A percentile compares a stretch with the other conserved stretches of the same genome.
phyloP scores from a whole-genome alignment of 2,329 filamentous ascomycete species.

The Monosporascus sp. region DNA sequence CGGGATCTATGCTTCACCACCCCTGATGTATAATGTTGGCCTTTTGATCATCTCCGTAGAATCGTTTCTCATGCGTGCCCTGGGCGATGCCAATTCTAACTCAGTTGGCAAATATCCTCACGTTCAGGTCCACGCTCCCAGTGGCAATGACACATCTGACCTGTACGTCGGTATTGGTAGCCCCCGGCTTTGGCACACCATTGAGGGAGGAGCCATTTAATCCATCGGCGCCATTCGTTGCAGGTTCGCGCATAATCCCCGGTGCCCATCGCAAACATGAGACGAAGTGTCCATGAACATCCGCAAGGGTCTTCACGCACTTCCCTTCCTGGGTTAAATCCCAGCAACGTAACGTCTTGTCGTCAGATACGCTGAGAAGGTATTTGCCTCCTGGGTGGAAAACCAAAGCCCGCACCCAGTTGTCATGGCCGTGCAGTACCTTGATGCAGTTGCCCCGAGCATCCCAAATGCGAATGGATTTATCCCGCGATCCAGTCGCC shows the following conservation, averaged over 20 bases:
- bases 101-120: slow-evolving; percentile 69
- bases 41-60: background rate
- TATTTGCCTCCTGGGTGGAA: slow-evolving; percentile 94
- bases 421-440: slow-evolving; percentile 82
- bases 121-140: slow-evolving; percentile 75
- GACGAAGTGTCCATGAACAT: slow-evolving; percentile 79
- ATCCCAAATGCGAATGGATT: slow-evolving; percentile 87
- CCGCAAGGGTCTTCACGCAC: slow-evolving; percentile 75
- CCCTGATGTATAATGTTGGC: background rate
- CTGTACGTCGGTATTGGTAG: slow-evolving; percentile 47
- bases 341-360: slow-evolving; percentile 92
- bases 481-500: slow-evolving; percentile 84
- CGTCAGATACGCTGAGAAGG: slow-evolving; percentile 77
- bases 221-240: slow-evolving; percentile 37
- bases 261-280: slow-evolving; percentile 87
- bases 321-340: slow-evolving; percentile 86
- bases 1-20: background rate
- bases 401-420: slow-evolving; percentile 81
- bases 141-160: slow-evolving; percentile 85
- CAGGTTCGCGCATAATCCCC: slow-evolving; percentile 58
- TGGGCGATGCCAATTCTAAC: background rate
- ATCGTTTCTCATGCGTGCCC: background rate
- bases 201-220: slow-evolving; percentile 42
- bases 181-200: slow-evolving; percentile 36
- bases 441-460: slow-evolving; percentile 78